phyloP scores from a whole-genome alignment of 2,329 filamentous ascomycete genomes.

The Colletotrichum lini region DNA sequence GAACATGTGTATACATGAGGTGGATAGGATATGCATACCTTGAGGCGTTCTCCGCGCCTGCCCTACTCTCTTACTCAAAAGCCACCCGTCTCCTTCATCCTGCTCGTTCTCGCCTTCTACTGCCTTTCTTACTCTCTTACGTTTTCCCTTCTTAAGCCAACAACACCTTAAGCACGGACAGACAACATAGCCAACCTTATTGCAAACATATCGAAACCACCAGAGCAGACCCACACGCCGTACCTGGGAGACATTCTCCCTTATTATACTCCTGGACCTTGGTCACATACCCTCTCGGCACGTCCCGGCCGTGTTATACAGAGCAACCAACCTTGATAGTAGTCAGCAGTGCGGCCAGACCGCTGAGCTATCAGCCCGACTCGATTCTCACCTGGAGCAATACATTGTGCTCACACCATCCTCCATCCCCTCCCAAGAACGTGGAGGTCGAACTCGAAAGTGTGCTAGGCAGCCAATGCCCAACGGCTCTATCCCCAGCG shows the following conservation, averaged over 20 bases:
- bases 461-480: slow-evolving; percentile 27
- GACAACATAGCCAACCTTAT: not conserved
- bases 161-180: not conserved
- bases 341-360: slow-evolving; percentile 15
- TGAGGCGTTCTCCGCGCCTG: slow-evolving; percentile 38
- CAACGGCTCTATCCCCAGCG: slow-evolving; percentile 15
- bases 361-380: slow-evolving; percentile 6
- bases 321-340: slow-evolving; percentile 25
- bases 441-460: not conserved
- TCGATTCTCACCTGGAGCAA: slow-evolving; percentile 8
- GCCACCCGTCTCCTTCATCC: slow-evolving; percentile 38
- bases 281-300: slow-evolving; percentile 16
- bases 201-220: not conserved
- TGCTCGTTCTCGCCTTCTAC: slow-evolving; percentile 24
- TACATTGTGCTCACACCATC: not conserved
- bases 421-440: not conserved
- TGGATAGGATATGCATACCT: slow-evolving; percentile 34
- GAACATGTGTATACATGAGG: slow-evolving; percentile 24
- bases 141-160: slow-evolving; percentile 4
- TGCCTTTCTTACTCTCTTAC: slow-evolving; percentile 3
- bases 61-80: slow-evolving; percentile 33
- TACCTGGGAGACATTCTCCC: slow-evolving; percentile 4
- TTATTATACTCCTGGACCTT: slow-evolving; percentile 8
- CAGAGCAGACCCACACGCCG: not conserved
- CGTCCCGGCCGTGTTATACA: slow-evolving; percentile 30